Percentiles rank a stretch among this genome's conserved stretches.
Evolutionary conservation across 2,329 filamentous ascomycete species (phyloP).

Genomic region (Venturiaceae sp.): DNA sequence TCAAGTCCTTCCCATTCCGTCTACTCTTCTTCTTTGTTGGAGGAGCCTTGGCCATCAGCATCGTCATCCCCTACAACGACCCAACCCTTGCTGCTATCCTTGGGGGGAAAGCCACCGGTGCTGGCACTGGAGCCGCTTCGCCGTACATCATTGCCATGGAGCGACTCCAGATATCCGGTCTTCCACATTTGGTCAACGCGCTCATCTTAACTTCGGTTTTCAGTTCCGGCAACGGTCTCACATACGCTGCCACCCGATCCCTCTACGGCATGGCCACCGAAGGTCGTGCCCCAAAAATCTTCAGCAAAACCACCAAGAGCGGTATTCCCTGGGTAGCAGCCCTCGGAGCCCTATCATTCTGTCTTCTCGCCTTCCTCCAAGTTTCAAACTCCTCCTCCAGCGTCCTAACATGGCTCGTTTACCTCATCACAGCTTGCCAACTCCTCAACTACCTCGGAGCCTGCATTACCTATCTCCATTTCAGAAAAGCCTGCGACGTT

Average conservation of each 20-base stretch:
- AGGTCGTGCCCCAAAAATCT: slow-evolving; percentile 36
- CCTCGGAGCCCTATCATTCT: slow-evolving; percentile 32
- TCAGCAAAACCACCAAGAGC: slow-evolving; percentile 43
- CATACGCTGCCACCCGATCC: slow-evolving; percentile 7
- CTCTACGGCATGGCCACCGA: slow-evolving; percentile 31
- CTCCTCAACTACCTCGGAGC: slow-evolving; percentile 57
- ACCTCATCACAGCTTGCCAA: slow-evolving; percentile 46
- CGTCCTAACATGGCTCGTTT: slow-evolving; percentile 37
- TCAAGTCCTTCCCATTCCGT: slow-evolving; percentile 37
- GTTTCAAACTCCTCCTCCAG: slow-evolving; percentile 19
- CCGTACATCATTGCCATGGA: slow-evolving; percentile 56
- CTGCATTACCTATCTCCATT: slow-evolving; percentile 48
- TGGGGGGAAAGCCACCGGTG: slow-evolving; percentile 25
- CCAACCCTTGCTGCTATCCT: slow-evolving; percentile 12
- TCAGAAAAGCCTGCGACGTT: slow-evolving; percentile 43
- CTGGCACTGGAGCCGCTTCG: slow-evolving; percentile 45
- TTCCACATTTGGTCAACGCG: slow-evolving; percentile 51
- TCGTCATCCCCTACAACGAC: slow-evolving; percentile 25
- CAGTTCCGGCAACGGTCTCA: slow-evolving; percentile 30
- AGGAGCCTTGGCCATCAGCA: slow-evolving; percentile 33
- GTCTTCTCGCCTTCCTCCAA: slow-evolving; percentile 23
- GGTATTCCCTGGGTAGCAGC: slow-evolving; percentile 54
- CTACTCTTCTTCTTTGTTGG: slow-evolving; percentile 38
- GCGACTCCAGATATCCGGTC: slow-evolving; percentile 41
- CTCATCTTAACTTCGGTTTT: slow-evolving; percentile 44